Evolutionary conservation across 2,329 filamentous ascomycete genomes (phyloP).

Genomic region (Lachnellula hyalina): DNA sequence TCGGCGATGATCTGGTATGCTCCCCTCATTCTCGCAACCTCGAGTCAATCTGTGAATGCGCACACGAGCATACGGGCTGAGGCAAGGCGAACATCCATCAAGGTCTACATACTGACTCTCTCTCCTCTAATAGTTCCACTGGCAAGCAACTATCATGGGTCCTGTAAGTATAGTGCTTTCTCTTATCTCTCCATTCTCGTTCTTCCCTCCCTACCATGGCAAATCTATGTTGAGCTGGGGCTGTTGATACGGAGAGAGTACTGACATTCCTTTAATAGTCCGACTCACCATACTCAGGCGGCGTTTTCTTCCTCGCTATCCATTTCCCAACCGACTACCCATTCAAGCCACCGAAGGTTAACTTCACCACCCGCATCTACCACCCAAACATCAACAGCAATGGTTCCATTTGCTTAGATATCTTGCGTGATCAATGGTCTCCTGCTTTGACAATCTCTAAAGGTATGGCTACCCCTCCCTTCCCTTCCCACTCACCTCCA

Average conservation of each 20-base stretch:
- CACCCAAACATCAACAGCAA: slow-evolving; percentile 99
- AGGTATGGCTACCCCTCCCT: slow-evolving; percentile 51
- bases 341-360: slow-evolving; percentile 99
- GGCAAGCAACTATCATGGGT: slow-evolving; percentile 99
- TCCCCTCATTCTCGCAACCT: slow-evolving; percentile 12
- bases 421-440: slow-evolving; percentile 98
- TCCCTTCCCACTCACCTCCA: slow-evolving; percentile 6
- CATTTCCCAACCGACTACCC: slow-evolving; percentile 99
- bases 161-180: slow-evolving; percentile 62
- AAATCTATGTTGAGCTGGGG: slow-evolving; percentile 6
- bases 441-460: slow-evolving; percentile 97
- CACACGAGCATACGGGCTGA: slow-evolving; percentile 19
- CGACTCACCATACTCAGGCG: slow-evolving; percentile 96
- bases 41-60: slow-evolving; percentile 15
- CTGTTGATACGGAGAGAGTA: not conserved
- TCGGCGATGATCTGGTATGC: slow-evolving; percentile 96
- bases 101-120: slow-evolving; percentile 30
- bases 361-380: slow-evolving; percentile 99
- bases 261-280: slow-evolving; percentile 46
- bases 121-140: slow-evolving; percentile 72
- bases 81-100: not conserved
- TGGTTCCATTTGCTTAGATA: slow-evolving; percentile 98
- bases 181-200: slow-evolving; percentile 7
- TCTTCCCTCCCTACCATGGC: slow-evolving; percentile 6
- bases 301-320: slow-evolving; percentile 98